Conservation (phyloP, 1,284 basidiomycete species). For the Apiotrichum veenhuisii region DNA sequence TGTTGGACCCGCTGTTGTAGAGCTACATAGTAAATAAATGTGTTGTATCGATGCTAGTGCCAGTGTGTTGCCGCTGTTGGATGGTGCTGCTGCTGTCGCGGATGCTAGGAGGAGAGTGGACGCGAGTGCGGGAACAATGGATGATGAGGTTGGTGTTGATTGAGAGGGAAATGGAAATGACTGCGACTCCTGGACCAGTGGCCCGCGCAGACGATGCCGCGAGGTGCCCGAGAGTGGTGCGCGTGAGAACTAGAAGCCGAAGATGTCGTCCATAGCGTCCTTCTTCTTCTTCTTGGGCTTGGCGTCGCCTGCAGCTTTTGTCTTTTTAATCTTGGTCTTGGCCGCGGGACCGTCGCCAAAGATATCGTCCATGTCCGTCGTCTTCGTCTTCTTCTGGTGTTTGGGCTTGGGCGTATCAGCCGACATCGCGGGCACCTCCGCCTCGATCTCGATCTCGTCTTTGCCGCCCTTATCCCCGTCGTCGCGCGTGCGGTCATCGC, state of each 20-base stretch:
- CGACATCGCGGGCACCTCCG: too few species aligned
- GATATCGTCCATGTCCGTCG: neutral
- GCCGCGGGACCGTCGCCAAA: neutral
- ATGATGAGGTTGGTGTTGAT: neutral
- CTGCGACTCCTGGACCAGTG: too few species aligned
- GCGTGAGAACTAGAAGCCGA: slow-evolving; percentile 18
- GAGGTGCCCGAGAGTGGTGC: neutral
- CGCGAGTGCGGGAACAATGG: too few species aligned
- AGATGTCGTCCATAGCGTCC: slow-evolving; percentile 44
- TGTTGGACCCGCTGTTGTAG: neutral
- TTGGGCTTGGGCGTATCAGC: neutral
- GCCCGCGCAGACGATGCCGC: too few species aligned
- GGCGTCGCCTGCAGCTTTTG: neutral
- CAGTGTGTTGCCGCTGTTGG: neutral
- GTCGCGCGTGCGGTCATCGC: neutral
- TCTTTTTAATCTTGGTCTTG: neutral
- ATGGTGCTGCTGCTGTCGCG: neutral
- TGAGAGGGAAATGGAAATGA: too few species aligned
- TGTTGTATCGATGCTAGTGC: neutral
- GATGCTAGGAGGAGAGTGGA: neutral
- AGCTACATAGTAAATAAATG: slow-evolving; percentile 1
- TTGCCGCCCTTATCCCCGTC: neutral
- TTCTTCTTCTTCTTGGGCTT: slow-evolving; percentile 22
- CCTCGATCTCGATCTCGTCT: too few species aligned
- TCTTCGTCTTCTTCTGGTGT: neutral